phyloP scores from a whole-genome alignment of 495 filamentous ascomycete species.

The Penicillium angulare region DNA sequence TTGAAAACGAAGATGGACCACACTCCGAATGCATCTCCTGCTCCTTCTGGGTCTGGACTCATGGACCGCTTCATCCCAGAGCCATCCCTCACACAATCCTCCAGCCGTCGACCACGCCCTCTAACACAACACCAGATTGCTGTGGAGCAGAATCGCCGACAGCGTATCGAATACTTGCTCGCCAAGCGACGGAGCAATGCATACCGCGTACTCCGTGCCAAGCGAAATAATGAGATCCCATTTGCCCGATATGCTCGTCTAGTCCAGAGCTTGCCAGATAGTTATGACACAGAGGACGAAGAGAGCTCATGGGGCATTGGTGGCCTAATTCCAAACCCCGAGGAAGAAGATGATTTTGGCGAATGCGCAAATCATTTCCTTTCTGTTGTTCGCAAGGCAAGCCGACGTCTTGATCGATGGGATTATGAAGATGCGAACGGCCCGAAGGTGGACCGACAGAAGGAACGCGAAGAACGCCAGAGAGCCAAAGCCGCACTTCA shows the following conservation, averaged over 20 bases:
- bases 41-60: conserved; percentile 49
- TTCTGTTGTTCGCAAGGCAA: conserved; percentile 66
- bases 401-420: conserved; percentile 73
- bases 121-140: conserved; percentile 92
- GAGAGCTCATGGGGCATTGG: conserved; percentile 57
- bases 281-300: conserved; percentile 82
- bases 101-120: conserved; percentile 67
- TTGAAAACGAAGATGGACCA: conserved; percentile 51
- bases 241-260: conserved; percentile 67
- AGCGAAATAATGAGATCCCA: conserved; percentile 59
- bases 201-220: conserved; percentile 56
- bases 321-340: conserved; percentile 65
- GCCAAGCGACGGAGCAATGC: conserved; percentile 66
- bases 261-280: conserved; percentile 62
- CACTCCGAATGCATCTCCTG: conserved; percentile 47
- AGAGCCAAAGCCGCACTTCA: conserved; percentile 26
- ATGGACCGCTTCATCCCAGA: conserved; percentile 49
- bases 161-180: conserved; percentile 85
- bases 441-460: conserved; percentile 42
- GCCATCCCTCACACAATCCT: conserved; percentile 29
- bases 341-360: conserved; percentile 72
- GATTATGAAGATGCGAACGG: conserved; percentile 54
- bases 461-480: conserved; percentile 44
- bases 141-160: conserved; percentile 82
- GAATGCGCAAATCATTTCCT: conserved; percentile 72